Evolutionary conservation across 768 basidiomycete genomes (phyloP), one percentile per base, ranked within the genome.

Genomic region (Peribolospora kevripleyi): DNA sequence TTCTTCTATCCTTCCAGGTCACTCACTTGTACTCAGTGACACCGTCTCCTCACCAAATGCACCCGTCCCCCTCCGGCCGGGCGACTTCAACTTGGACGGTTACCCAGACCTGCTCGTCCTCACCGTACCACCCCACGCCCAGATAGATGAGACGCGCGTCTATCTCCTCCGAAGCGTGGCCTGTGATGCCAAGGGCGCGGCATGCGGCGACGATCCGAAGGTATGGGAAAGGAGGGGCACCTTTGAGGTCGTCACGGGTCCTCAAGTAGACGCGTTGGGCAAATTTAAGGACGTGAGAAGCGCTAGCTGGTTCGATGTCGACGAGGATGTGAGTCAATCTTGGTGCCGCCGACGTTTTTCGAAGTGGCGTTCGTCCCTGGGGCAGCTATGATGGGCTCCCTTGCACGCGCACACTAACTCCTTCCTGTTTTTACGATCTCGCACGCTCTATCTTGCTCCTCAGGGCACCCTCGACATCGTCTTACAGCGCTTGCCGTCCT

Each of bases 381-480:
- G 25, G 25, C 25, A 25, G 25, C 25, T 25, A 25, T 25, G 25
- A 25, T 25, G 25, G 25, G 25, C 25, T 25, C 25, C 25, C 25
- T 25, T 25, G 25, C 25, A 25, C 25, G 25, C 25, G 25, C 25
- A 25, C 25, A 1, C 25, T 25, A 25, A 7, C 42, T 2, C 3
- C 5, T 37, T 14, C 14, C 6, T 42, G 48, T 8, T 39, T 45
- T 46, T 46, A 10, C 46, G 46, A 10, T 37, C 42, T 49, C 8
- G 11, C 3, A 39, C 13, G 13, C 39, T 42, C 52, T 42, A 43
- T 51, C 50, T 48, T 53, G 14, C 53, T 54, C 42, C 11, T 11
- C 61, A 95, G 84, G 91, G 91, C 0, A 76, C 79, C 1, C 70
- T 97, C 42, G 93, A 98, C 67, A 76, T 98, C n/a, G 72, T 93